Evolutionary conservation across 176 grass and related monocot genomes (phyloP), one percentile per base, ranked within the genome.

Genomic region (Otatea glauca): DNA sequence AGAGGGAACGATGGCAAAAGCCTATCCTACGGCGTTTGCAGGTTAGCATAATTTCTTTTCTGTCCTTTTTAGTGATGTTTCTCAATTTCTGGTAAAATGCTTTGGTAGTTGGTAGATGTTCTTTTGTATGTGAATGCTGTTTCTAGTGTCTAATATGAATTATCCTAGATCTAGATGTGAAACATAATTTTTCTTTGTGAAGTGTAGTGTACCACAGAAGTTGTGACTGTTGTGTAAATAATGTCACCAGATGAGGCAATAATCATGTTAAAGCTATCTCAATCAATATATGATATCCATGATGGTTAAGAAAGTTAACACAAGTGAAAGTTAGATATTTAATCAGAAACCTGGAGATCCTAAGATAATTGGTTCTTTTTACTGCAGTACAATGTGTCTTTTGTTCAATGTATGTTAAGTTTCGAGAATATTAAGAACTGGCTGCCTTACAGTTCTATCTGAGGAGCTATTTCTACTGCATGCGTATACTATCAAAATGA

Each of bases 1-100:
- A 99, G 96, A 85, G 96, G 84, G 96, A 99, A 70, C 88, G 71
- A 17, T 99, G 93, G 93, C 96, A 96, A 89, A 99, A 96, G 71
- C 96, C 96, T 89, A 94, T 99, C 89, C 84, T 99, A 77, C 96
- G 96, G 37, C 89, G 85, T 29, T 91, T 99, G 77, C 96, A 99
- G 93, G 96, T 99, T 68, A 87, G 91, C 15, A 42, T 70, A 70
- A 80, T 61, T 64, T 67, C 38, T 80, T 70, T 59, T 9, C 56
- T 74, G 79, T 79, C 75, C 70, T 53, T 79, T 66, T 80, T 10
- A 23, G 38, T 68, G 25, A 61, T 63, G 43, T 47, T 78, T 62
- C 1, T 68, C 18, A 62, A 21, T 48, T 24, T 74, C 1, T 74
- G 5, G 23, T 68, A 42, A 65, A 55, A 47, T 90, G 54, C 69